Conservation (phyloP, 2,329 filamentous ascomycete genomes). For the Leptosphaerulina australis region DNA sequence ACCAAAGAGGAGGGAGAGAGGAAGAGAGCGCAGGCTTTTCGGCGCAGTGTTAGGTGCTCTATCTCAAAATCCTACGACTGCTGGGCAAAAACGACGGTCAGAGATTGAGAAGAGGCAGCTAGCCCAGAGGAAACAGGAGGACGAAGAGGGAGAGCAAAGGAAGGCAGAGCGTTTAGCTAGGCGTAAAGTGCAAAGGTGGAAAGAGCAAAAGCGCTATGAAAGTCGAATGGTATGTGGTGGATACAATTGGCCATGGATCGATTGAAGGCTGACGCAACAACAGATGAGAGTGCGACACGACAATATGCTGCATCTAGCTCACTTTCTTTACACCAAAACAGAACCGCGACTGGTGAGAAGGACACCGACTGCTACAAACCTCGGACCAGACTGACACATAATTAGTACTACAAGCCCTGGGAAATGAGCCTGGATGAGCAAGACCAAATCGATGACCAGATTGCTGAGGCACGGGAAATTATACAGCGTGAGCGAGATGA, state of each 20-base stretch:
- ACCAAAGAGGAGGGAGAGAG: constrained; percentile 66
- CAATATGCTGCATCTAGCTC: constrained; percentile 73
- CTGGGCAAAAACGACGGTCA: constrained; percentile 69
- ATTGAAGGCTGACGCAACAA: constrained; percentile 25
- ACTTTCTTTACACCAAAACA: constrained; percentile 73
- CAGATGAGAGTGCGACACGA: constrained; percentile 78
- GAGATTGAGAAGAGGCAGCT: constrained; percentile 85
- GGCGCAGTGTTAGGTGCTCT: constrained; percentile 80
- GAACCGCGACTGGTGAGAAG: constrained; percentile 74
- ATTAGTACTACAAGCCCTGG: constrained; percentile 85
- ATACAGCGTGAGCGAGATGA: constrained; percentile 70
- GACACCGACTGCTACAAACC: neutral
- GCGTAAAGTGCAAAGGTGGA: constrained; percentile 64
- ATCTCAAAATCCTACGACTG: constrained; percentile 68
- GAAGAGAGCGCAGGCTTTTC: constrained; percentile 83
- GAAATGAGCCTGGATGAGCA: constrained; percentile 73
- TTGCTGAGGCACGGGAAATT: constrained; percentile 66
- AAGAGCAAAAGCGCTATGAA: constrained; percentile 76
- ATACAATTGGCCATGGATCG: constrained; percentile 16
- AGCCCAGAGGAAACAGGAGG: constrained; percentile 75
- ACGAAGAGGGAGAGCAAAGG: constrained; percentile 71
- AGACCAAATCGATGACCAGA: constrained; percentile 71
- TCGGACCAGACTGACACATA: constrained; percentile 32
- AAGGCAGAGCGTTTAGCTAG: constrained; percentile 69
- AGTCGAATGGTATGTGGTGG: constrained; percentile 69